Evolutionary conservation across 1,284 basidiomycete genomes (phyloP).

Genomic region (Naganishia liquefaciens): DNA sequence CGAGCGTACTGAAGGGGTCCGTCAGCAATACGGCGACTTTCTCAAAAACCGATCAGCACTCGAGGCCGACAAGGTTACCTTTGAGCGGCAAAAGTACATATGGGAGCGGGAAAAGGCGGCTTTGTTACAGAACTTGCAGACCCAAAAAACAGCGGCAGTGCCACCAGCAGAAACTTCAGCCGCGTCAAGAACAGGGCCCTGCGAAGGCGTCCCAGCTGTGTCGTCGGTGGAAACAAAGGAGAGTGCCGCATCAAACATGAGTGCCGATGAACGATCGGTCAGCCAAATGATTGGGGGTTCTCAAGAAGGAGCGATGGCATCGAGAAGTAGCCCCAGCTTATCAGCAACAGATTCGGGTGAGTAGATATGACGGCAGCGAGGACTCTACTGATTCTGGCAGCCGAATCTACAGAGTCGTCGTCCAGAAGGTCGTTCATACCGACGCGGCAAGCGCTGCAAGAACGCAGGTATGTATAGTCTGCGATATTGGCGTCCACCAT

Average conservation of each 20-base stretch:
- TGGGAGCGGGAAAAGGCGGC: conserved; percentile 24
- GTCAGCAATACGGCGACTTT: conserved; percentile 15
- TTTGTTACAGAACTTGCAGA: background rate
- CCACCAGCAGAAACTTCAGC: background rate
- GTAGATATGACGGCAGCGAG: background rate
- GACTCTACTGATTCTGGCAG: background rate
- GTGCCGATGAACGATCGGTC: conserved; percentile 12
- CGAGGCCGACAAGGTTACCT: conserved; percentile 13
- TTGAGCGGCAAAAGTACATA: conserved; percentile 7
- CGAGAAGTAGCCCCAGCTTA: conserved; percentile 17
- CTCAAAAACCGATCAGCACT: conserved; percentile 10
- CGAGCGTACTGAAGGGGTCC: conserved; percentile 1
- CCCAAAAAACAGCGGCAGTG: background rate
- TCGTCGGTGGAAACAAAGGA: background rate
- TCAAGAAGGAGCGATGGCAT: conserved; percentile 5
- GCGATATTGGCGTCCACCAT: background rate
- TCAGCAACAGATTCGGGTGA: conserved; percentile 10
- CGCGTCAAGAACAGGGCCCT: background rate
- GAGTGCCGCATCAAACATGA: conserved; percentile 1
- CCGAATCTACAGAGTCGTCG: conserved; percentile 1
- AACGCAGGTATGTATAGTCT: conserved; percentile 9
- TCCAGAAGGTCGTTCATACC: conserved; percentile 20
- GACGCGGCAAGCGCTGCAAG: conserved; percentile 10
- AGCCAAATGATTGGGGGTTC: conserved; percentile 13
- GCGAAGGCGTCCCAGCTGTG: background rate